phyloP scores from a whole-genome alignment of 257 asterid genomes.

The Lavandula angustifolia region DNA sequence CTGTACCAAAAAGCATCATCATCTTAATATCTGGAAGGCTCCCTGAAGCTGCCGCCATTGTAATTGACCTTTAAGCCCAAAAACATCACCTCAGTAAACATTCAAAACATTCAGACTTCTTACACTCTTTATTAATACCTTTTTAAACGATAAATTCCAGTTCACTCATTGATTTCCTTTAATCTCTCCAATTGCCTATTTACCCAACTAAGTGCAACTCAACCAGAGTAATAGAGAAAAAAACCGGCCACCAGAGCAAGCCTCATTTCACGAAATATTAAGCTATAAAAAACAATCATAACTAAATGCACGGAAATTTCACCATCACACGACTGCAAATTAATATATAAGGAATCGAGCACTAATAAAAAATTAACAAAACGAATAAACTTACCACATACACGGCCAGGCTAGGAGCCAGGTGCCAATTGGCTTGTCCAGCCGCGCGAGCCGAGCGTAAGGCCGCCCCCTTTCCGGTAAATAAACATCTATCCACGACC shows the following conservation, averaged over 20 bases:
- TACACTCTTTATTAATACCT: background rate
- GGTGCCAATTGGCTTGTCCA: constrained; percentile 88
- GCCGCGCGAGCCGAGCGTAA: constrained; percentile 81
- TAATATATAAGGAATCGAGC: background rate
- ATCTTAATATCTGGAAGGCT: constrained; percentile 79
- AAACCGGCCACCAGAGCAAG: background rate
- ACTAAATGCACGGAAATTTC: constrained; percentile 6
- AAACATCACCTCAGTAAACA: constrained; percentile 23
- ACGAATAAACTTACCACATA: constrained; percentile 63
- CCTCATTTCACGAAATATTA: no score
- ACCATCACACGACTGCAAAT: background rate
- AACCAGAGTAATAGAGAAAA: constrained; percentile 12
- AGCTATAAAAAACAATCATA: background rate
- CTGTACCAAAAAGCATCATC: constrained; percentile 84
- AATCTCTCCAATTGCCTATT: constrained; percentile 15
- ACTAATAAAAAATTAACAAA: background rate
- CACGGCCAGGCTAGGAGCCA: constrained; percentile 99
- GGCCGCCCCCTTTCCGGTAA: constrained; percentile 62
- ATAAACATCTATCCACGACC: constrained; percentile 78
- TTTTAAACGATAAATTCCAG: background rate
- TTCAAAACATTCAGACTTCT: constrained; percentile 9
- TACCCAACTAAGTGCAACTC: background rate
- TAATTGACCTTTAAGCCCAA: constrained; percentile 67
- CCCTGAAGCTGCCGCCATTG: constrained; percentile 83
- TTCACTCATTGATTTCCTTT: no score